These are phyloP conservation scores for Xylona heveae DNA, from an alignment of 495 filamentous ascomycete genomes.

Conservation along the genomic window DNA sequence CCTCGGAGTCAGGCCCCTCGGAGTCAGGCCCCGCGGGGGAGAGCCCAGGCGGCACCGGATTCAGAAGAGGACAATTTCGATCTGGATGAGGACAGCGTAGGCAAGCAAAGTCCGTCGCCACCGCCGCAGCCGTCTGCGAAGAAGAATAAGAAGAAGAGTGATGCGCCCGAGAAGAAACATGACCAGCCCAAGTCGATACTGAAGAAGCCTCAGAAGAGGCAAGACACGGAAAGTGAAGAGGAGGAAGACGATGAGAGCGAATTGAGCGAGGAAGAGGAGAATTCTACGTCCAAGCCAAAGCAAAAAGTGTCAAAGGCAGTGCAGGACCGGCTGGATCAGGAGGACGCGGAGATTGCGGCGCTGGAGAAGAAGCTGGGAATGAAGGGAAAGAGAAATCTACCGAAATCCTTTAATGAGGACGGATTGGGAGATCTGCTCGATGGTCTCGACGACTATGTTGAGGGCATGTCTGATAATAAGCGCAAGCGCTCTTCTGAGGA, in stretches of 20 bases:
- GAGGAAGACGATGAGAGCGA: constrained; percentile 10
- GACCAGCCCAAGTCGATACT: constrained; percentile 21
- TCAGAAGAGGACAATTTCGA: too few relatives aligned
- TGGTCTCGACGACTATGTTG: constrained; percentile 30
- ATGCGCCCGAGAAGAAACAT: constrained; percentile 6
- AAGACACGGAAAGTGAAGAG: constrained; percentile 9
- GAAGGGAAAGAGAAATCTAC: constrained; percentile 51
- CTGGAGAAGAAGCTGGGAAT: constrained; percentile 79
- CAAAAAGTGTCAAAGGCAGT: constrained; percentile 31
- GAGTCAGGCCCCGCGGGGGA: too few relatives aligned
- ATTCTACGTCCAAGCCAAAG: constrained; percentile 10
- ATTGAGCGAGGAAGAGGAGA: too few relatives aligned
- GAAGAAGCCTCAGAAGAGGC: constrained; percentile 18
- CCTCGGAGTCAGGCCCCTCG: too few relatives aligned
- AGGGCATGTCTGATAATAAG: constrained; percentile 15
- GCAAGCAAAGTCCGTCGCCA: too few relatives aligned
- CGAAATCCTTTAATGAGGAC: constrained; percentile 64
- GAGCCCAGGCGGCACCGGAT: too few relatives aligned
- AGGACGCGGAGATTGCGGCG: constrained; percentile 73
- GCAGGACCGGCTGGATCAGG: constrained; percentile 42
- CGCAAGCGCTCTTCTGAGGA: constrained; percentile 33
- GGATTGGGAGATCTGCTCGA: constrained; percentile 62
- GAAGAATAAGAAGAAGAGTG: constrained; percentile 10
- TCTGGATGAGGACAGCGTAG: too few relatives aligned
- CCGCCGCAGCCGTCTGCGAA: constrained; percentile 11